Evolutionary conservation across 2,329 filamentous ascomycete genomes (phyloP).

Genomic region (Microsporum ferrugineum): DNA sequence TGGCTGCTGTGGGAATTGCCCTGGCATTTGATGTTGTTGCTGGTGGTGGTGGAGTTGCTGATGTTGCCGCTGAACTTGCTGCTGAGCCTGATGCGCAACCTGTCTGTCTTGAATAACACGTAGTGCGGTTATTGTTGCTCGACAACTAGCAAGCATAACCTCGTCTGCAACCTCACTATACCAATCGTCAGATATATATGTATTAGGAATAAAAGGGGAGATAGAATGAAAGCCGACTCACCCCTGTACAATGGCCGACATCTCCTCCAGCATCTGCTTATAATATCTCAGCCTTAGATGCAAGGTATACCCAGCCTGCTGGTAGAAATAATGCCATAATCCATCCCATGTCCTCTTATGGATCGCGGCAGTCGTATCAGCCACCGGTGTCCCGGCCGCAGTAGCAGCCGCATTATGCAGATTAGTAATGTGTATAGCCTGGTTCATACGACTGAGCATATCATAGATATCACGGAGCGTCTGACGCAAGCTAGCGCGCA

Average conservation of each 20-base stretch:
- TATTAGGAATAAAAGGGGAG: background rate
- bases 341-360: slow-evolving; percentile 43
- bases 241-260: slow-evolving; percentile 37
- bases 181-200: background rate
- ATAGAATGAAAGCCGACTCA: slow-evolving; percentile 21
- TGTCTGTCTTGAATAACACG: slow-evolving; percentile 9
- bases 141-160: slow-evolving; percentile 16
- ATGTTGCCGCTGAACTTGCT: background rate
- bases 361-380: slow-evolving; percentile 19
- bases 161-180: slow-evolving; percentile 12
- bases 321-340: slow-evolving; percentile 36
- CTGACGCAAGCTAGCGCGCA: slow-evolving; percentile 39
- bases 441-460: slow-evolving; percentile 33
- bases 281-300: slow-evolving; percentile 41
- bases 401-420: slow-evolving; percentile 6
- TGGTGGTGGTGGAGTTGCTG: slow-evolving; percentile 5
- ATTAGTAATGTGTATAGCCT: slow-evolving; percentile 7
- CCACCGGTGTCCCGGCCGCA: background rate
- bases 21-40: slow-evolving; percentile 6
- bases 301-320: slow-evolving; percentile 38
- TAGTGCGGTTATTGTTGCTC: slow-evolving; percentile 6
- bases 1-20: background rate
- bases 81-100: background rate
- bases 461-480: slow-evolving; percentile 42
- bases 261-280: slow-evolving; percentile 37